Conservation (phyloP, 2,329 filamentous ascomycete genomes). For the Fusarium sp. region DNA sequence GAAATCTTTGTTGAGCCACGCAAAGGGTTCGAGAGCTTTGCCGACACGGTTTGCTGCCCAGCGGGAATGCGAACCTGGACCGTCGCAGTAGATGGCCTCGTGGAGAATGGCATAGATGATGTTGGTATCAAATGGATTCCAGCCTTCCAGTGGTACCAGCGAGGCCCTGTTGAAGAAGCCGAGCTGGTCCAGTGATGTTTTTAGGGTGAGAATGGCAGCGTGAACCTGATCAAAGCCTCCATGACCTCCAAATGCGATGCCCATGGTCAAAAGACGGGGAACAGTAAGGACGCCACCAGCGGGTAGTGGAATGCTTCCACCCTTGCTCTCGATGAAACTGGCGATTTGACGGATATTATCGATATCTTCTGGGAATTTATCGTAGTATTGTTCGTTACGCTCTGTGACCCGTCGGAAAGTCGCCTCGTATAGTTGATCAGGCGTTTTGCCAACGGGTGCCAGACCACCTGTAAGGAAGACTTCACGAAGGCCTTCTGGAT, state of each 20-base stretch:
- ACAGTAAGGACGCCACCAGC: conserved; percentile 78
- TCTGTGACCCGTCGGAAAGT: conserved; percentile 75
- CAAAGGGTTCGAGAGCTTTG: conserved; percentile 55
- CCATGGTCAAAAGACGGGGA: conserved; percentile 78
- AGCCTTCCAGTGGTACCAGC: conserved; percentile 72
- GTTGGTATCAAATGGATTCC: conserved; percentile 75
- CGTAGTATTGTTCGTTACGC: conserved; percentile 82
- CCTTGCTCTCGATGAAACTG: conserved; percentile 68
- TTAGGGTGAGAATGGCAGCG: conserved; percentile 73
- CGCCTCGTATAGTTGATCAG: conserved; percentile 78
- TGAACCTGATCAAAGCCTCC: conserved; percentile 81
- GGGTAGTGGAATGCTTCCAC: conserved; percentile 68
- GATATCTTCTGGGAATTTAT: conserved; percentile 85
- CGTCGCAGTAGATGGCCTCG: conserved; percentile 86
- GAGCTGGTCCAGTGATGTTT: conserved; percentile 77
- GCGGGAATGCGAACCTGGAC: conserved; percentile 66
- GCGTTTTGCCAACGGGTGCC: conserved; percentile 74
- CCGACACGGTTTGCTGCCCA: conserved; percentile 80
- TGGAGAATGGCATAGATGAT: conserved; percentile 89
- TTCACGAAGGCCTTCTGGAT: conserved; percentile 80
- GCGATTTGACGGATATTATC: conserved; percentile 72
- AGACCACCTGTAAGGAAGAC: conserved; percentile 86
- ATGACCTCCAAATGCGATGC: conserved; percentile 80
- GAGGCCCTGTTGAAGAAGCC: conserved; percentile 78
- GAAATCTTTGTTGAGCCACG: conserved; percentile 58